Evolutionary conservation across 2,329 filamentous ascomycete species (phyloP), one percentile per base, ranked within the genome.

Genomic region (Coniochaeta sp.): DNA sequence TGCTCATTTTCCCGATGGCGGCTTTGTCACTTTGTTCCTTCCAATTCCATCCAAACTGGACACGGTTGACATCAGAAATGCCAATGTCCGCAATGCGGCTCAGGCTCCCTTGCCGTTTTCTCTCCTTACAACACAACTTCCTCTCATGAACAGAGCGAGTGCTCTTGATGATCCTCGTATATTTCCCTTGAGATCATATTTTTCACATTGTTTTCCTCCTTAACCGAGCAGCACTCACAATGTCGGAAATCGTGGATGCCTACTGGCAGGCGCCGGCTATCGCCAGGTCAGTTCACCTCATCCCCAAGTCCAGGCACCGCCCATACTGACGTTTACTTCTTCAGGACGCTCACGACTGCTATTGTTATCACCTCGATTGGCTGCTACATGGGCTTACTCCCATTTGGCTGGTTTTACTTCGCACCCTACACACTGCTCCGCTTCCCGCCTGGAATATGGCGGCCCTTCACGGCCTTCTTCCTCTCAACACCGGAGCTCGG

Each of bases 311-410:
- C 54, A 30, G 42, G 22, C 3, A 28, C 7, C 2, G 16, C 47
- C 30, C 9, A 10, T 34, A 19, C 5, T 47, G 34, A 59, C 36
- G 1, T 19, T 17, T 44, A 10, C 16, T 50, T 16, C 19, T 34
- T 59, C 74, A 91, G 89, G 77, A 89, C 86, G 60, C 75, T 91
- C 63, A 85, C 88, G 68, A 84, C 85, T 59, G 78, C 82, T 57
- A 81, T 88, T 58, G 80, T 91, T 64, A 71, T 80, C 42, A 78
- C 86, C 62, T 91, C 89, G 32, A 74, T 86, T 50, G 74, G 83
- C 40, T 81, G 85, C 59, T 81, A 89, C 71, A 77, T 83, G 38
- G 76, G 81, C 44, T 67, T 90, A 44, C 62, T 90, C 59, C 76
- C 74, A 59, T 70, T 73, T 12, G 69, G 71, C 57, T 78, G 79